These are phyloP conservation scores for Magnusiomyces sp. DNA, from an alignment of 1,139 yeast genomes.

Conservation along the genomic window DNA sequence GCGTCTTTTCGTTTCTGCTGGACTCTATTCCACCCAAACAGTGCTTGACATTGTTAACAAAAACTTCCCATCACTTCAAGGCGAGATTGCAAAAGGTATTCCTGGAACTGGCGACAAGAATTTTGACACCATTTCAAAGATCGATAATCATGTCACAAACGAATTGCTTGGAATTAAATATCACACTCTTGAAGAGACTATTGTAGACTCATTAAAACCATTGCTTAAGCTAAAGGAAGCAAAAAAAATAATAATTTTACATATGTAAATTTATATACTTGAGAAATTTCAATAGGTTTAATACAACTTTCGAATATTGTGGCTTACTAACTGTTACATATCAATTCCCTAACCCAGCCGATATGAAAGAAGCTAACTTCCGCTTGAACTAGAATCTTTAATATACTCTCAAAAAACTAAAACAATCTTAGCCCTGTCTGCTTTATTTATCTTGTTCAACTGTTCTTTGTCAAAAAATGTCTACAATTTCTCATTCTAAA, in stretches of 20 bases:
- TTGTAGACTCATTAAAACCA: slow-evolving; percentile 12
- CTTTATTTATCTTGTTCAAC: not conserved
- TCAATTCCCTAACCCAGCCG: too few relatives aligned
- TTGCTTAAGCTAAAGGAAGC: slow-evolving; percentile 6
- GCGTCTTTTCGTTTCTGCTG: slow-evolving; percentile 38
- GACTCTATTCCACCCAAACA: slow-evolving; percentile 30
- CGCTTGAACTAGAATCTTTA: too few relatives aligned
- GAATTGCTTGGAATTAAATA: slow-evolving; percentile 10
- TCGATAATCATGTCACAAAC: slow-evolving; percentile 13
- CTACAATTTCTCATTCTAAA: slow-evolving; percentile 4
- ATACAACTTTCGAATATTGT: too few relatives aligned
- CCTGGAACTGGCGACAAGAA: slow-evolving; percentile 13
- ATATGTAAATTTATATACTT: not conserved
- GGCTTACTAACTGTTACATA: too few relatives aligned
- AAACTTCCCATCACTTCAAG: slow-evolving; percentile 34
- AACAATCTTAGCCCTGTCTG: not conserved
- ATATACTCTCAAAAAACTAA: too few relatives aligned
- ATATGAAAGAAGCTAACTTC: too few relatives aligned
- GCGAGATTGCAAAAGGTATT: slow-evolving; percentile 14
- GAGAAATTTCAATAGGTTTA: too few relatives aligned
- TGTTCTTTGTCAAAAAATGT: not conserved
- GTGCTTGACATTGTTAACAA: slow-evolving; percentile 34
- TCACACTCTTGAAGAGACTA: slow-evolving; percentile 10
- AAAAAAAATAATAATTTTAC: not conserved
- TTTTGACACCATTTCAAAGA: not conserved